Evolutionary conservation across 805 yeast species (phyloP).

Genomic region (Saturnispora hagleri): DNA sequence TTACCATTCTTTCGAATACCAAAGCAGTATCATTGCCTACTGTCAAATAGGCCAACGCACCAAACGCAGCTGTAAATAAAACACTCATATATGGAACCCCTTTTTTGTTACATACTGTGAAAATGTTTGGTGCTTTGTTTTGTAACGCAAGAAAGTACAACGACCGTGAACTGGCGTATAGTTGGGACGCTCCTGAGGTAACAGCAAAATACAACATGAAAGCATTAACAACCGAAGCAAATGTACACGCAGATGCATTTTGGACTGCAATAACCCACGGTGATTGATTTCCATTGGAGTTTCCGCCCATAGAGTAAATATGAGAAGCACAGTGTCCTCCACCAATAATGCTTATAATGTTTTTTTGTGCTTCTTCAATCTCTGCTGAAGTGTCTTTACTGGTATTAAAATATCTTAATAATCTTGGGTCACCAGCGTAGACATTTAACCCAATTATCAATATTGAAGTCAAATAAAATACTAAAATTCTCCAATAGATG

Average conservation of each 20-base stretch:
- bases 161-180: conserved; percentile 55
- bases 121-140: conserved; percentile 52
- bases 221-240: conserved; percentile 44
- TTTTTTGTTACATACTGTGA: conserved; percentile 46
- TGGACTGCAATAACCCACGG: conserved; percentile 52
- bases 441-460: conserved; percentile 64
- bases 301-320: conserved; percentile 27
- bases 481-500: conserved; percentile 60
- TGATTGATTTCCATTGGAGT: conserved; percentile 40
- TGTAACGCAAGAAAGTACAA: conserved; percentile 45
- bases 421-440: conserved; percentile 70
- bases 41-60: conserved; percentile 51
- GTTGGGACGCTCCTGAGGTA: conserved; percentile 47
- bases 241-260: conserved; percentile 40
- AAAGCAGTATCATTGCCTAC: conserved; percentile 47
- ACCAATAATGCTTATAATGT: conserved; percentile 20
- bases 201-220: conserved; percentile 46
- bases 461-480: conserved; percentile 57
- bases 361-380: conserved; percentile 9
- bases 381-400: conserved; percentile 14
- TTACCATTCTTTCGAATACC: conserved; percentile 59
- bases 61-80: conserved; percentile 50
- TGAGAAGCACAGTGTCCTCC: conserved; percentile 21
- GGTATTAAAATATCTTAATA: conserved; percentile 44
- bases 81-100: conserved; percentile 76